Percentiles rank a stretch among this genome's conserved stretches.
Evolutionary conservation across 148 eudicot species (phyloP).

Genomic region (Beta vulgaris): DNA sequence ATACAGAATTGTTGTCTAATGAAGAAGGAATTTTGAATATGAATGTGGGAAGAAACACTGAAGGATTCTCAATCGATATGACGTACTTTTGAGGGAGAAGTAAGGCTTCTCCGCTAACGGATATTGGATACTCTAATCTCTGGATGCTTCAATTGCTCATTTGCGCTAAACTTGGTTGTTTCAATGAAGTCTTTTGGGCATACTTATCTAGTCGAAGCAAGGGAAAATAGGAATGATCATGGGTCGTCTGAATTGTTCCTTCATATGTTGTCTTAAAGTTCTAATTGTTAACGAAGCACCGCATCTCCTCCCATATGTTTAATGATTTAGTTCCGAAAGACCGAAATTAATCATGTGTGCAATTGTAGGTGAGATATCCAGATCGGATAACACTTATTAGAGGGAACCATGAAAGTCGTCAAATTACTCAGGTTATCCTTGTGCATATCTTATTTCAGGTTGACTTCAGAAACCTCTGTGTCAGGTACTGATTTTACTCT

Average conservation of each 20-base stretch:
- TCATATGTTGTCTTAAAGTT: neutral
- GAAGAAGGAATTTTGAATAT: neutral
- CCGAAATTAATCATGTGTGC: conserved; percentile 20
- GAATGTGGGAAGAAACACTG: neutral
- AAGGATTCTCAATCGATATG: neutral
- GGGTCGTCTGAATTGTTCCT: neutral
- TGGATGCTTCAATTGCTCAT: neutral
- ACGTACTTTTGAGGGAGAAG: neutral
- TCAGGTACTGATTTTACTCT: conserved; percentile 23
- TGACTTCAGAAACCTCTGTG: conserved; percentile 12
- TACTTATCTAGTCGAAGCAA: neutral
- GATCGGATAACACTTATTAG: conserved; percentile 88
- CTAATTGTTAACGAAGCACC: neutral
- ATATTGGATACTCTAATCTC: neutral
- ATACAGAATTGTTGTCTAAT: neutral
- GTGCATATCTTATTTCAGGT: conserved; percentile 13
- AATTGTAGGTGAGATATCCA: conserved; percentile 79
- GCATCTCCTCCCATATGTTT: neutral
- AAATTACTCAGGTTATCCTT: conserved; percentile 69
- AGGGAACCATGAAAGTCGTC: conserved; percentile 97
- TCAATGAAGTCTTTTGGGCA: neutral
- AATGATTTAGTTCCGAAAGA: neutral
- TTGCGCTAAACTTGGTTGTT: neutral
- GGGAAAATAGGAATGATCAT: neutral
- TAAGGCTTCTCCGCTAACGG: neutral